Conservation (phyloP, 176 grass and related monocot species). For the Secale cereale region DNA sequence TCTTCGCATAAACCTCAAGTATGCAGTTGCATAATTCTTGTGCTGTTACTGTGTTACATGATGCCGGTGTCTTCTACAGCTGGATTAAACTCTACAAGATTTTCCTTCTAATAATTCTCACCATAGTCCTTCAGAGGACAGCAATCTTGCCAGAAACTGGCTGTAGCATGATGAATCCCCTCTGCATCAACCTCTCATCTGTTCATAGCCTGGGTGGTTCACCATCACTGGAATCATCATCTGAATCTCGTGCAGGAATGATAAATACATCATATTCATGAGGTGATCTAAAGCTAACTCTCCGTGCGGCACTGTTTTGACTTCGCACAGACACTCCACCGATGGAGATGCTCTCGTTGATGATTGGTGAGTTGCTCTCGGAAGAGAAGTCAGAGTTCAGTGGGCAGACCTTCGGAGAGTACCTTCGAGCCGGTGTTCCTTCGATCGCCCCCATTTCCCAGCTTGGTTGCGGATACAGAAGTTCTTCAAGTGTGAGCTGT, state of each 20-base stretch:
- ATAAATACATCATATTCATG: slow-evolving; percentile 37
- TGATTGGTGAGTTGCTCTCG: background rate
- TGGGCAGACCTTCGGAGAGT: slow-evolving; percentile 35
- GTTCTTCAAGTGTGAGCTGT: slow-evolving; percentile 26
- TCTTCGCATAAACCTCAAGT: background rate
- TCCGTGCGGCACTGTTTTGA: background rate
- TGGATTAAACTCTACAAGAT: background rate
- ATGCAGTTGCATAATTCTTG: background rate
- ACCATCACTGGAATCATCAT: background rate
- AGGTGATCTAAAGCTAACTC: slow-evolving; percentile 40
- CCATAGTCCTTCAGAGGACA: background rate
- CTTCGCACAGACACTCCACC: background rate
- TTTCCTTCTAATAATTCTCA: background rate
- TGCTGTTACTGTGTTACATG: background rate
- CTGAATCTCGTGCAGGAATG: slow-evolving; percentile 23
- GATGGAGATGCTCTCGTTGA: slow-evolving; percentile 15
- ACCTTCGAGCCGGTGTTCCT: slow-evolving; percentile 9
- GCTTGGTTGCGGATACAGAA: slow-evolving; percentile 25
- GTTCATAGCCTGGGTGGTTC: background rate
- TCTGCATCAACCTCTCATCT: background rate
- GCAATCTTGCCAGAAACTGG: background rate
- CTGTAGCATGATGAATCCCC: background rate
- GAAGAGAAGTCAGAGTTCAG: slow-evolving; percentile 21
- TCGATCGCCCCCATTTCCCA: background rate
- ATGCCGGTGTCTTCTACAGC: background rate